Evolutionary conservation across 2,329 filamentous ascomycete genomes (phyloP), one percentile per base, ranked within the genome.

Genomic region (Moelleriella libera): DNA sequence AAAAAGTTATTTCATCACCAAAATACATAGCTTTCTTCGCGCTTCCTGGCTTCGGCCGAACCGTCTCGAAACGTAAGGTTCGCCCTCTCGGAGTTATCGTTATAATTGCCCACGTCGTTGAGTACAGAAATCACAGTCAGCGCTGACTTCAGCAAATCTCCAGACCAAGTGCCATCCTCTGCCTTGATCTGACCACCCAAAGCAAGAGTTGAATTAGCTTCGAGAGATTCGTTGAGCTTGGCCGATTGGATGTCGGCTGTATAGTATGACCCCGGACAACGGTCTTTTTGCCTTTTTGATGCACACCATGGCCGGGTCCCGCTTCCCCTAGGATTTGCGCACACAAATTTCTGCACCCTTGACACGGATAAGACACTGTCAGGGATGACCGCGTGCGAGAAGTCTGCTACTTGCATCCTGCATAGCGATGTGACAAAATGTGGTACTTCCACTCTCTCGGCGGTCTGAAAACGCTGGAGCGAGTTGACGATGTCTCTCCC

Each of bases 311-410:
- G 8, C 12, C 12, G 32, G 32, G 8, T 37, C 12, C 12, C 8
- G 12, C 32, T 37, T 37, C 32, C 32, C 12, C 21, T 41, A 5
- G 12, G 46, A 12, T 40, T 43, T 44, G 21, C 43, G 2, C 43
- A 41, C 2, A 14, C 44, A 7, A 63, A 47, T 6, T 40, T 45
- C 10, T 55, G 53, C 30, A 52, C 53, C 56, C 57, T 56, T 0
- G 50, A 54, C 5, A 62, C 45, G 2, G 52, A 55, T 2, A 62
- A 52, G 12, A 56, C 48, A 44, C 52, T 57, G 8, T 45, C 44
- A 0, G 48, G 47, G 3, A 43, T 50, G 5, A 12, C n/a, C 2
- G 41, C 32, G 21, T 51, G 48, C 2, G 45, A 48, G 44, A 61
- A 63, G 11, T 42, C 48, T 2, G 53, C 59, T 3, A 53, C 31